These are phyloP conservation scores for Mortierella sp. DNA, from an alignment of 371 early-diverging fungal genomes.

Conservation along the genomic window DNA sequence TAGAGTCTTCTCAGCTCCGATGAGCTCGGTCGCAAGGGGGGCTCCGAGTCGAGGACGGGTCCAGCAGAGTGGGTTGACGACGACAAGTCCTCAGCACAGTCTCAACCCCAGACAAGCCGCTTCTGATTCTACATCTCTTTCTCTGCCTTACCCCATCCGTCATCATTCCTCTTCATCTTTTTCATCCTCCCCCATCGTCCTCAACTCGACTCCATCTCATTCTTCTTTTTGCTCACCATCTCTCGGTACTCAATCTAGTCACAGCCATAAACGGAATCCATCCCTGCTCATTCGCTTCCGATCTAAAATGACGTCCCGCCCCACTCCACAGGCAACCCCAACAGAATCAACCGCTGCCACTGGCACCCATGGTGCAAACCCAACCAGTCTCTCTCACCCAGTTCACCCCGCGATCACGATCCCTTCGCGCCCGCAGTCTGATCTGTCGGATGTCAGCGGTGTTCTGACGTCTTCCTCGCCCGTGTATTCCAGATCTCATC, in stretches of 20 bases:
- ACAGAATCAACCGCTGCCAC: not conserved
- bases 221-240: not conserved
- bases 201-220: not conserved
- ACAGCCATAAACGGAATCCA: not conserved
- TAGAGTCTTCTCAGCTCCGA: no score
- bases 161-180: not conserved
- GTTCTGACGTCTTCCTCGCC: conserved; percentile 13
- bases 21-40: no score
- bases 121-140: no score
- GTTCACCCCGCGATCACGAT: not conserved
- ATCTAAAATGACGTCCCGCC: conserved; percentile 1
- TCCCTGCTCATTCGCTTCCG: not conserved
- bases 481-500: conserved; percentile 28
- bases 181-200: not conserved
- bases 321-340: not conserved
- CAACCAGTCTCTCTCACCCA: not conserved
- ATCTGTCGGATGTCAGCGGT: not conserved
- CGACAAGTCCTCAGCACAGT: no score
- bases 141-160: not conserved
- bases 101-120: no score
- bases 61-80: no score
- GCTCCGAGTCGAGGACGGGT: no score
- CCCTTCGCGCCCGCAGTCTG: not conserved
- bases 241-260: no score
- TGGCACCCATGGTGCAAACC: no score